A percentile compares a stretch with the other conserved stretches of the same genome.
Evolutionary conservation across 1,139 yeast genomes (phyloP).

Genomic region (Arxiozyma heterogenica): DNA sequence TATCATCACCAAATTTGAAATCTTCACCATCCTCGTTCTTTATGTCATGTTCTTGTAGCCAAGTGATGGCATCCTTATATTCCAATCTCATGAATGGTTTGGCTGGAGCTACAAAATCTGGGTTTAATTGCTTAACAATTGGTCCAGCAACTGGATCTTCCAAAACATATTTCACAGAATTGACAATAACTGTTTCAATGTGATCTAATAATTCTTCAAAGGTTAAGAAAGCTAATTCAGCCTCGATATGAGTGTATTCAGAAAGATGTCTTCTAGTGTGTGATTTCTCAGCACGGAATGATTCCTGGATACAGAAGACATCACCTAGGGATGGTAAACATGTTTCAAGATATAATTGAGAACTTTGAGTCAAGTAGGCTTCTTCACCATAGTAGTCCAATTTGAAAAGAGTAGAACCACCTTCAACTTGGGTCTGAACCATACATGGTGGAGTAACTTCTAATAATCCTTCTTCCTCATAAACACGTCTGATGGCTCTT

Average conservation of each 20-base stretch:
- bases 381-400: conserved; percentile 95
- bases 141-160: conserved; percentile 92
- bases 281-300: conserved; percentile 98
- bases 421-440: conserved; percentile 99
- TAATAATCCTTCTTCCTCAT: conserved; percentile 59
- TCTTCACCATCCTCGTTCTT: conserved; percentile 88
- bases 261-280: conserved; percentile 97
- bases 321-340: conserved; percentile 94
- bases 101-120: conserved; percentile 71
- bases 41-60: conserved; percentile 94
- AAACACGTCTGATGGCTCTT: conserved; percentile 66
- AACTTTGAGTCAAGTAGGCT: conserved; percentile 92
- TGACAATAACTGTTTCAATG: conserved; percentile 69
- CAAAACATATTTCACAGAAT: conserved; percentile 62
- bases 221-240: conserved; percentile 77
- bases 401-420: conserved; percentile 92
- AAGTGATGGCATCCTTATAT: conserved; percentile 81
- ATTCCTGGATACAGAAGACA: conserved; percentile 94
- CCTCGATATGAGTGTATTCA: conserved; percentile 95
- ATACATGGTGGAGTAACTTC: conserved; percentile 99
- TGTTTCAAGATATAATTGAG: conserved; percentile 94
- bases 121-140: conserved; percentile 83
- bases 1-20: conserved; percentile 96
- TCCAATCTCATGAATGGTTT: conserved; percentile 87
- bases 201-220: conserved; percentile 83